phyloP scores from a whole-genome alignment of 148 eudicot species.

The Rhododendron vialii region DNA sequence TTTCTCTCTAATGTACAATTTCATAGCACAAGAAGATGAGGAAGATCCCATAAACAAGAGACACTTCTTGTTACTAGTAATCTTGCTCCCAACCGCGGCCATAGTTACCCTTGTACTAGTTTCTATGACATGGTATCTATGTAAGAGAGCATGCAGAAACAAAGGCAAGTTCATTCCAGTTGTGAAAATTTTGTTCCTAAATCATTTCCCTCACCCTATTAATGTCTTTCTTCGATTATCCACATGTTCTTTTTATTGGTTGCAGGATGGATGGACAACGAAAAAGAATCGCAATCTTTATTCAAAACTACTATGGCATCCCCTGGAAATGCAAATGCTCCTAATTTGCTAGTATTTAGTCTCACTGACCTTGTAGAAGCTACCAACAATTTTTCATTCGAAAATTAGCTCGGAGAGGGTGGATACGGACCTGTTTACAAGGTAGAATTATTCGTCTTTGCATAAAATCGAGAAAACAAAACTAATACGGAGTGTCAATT shows the following conservation, averaged over 20 bases:
- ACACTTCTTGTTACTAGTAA: not conserved
- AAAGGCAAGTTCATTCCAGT: not conserved
- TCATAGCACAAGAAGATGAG: not conserved
- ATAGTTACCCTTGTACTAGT: not conserved
- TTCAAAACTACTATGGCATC: not conserved
- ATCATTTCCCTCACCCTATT: not conserved
- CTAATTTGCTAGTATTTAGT: slow-evolving; percentile 5
- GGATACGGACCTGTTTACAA: slow-evolving; percentile 32
- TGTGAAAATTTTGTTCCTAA: not conserved
- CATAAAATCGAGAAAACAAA: not conserved
- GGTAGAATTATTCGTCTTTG: not conserved
- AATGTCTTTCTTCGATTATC: no score
- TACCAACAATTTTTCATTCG: slow-evolving; percentile 27
- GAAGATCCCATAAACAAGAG: not conserved
- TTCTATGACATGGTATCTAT: not conserved
- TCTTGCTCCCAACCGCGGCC: not conserved
- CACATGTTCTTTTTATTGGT: no score
- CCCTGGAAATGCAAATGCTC: not conserved
- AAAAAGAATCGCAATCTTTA: not conserved
- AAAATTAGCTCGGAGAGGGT: slow-evolving; percentile 41
- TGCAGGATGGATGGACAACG: not conserved
- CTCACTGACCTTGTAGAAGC: slow-evolving; percentile 24
- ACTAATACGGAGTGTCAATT: not conserved
- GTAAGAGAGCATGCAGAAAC: not conserved
- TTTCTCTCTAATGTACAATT: no score